Base-by-base conservation (phyloP, 2,329 filamentous ascomycete species). In the Sordariomycetes sp. region DNA sequence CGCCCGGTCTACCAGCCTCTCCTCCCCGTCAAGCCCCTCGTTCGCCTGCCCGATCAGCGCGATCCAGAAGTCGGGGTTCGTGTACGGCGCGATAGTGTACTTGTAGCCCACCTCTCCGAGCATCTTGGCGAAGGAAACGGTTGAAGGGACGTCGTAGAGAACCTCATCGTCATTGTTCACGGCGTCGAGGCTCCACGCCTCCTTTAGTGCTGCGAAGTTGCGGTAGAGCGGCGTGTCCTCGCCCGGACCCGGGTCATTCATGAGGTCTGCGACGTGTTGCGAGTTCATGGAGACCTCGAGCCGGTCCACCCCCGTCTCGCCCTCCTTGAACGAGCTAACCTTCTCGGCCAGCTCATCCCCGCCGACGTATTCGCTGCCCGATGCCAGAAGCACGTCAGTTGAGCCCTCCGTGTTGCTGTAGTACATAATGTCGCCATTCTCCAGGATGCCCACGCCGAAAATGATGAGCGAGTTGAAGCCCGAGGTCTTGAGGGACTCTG, bases 291-390 rank as follows among this genome's bases (percentile, higher is more conserved):
- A 75, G 53, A 77, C 69, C 63, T 77, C 74, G 24, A 76, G 62
- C 5, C 74, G 63, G 61, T 70, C 60, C 34, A 76, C 65, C 32
- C 66, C 64, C 1, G 72, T 72, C 14, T 52, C 58, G 46, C 61
- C 64, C 1, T 64, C 66, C 62, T 76, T 76, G 65, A 76, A 57
- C 3, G 55, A 57, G 5, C 43, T 20, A 1, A 80, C 65, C 63
- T 79, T 79, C 25, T 73, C 70, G 25, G 77, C 72, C 8, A 81
- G 71, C n/a, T 72, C 74, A 8, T 69, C 70, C 56, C 77, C 74
- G 14, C 76, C 78, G 7, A 79, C 72, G 60, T 81, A 81, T 35
- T 72, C 63, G 22, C 43, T 40, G 16, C 12, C 73, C 72, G 35
- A 66, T 1, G 73, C 72, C 32, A 73, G 60, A 14, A 73, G 64